Evolutionary conservation across 352 stramenopile species (phyloP), one percentile per base, ranked within the genome.

Genomic region (Achlya hypogyna): DNA sequence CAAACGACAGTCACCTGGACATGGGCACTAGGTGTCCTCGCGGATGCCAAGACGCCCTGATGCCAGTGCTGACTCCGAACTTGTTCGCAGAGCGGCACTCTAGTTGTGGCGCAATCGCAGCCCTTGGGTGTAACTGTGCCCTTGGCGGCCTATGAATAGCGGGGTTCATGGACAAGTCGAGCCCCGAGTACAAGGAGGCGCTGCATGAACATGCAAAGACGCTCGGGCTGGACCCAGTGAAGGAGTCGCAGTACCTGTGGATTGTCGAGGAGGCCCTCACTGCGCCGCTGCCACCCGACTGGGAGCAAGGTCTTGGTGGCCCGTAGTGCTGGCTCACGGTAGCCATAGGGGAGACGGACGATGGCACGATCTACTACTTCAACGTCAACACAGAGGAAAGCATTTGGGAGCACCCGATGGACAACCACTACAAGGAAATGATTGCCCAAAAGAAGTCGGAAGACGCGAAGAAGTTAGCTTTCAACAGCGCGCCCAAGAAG

Each of bases 321-420:
- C 27, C 3, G 18, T 28, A 23, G 20, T 25, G 4, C 20, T 35
- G 2, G 51, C 35, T 56, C n/a, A 53, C 29, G 42, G 23, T 32
- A 27, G 31, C 25, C 2, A 12, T 42, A 67, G 60, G 78, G 31
- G 76, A 84, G 70, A 86, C 77, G 20, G 79, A 87, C 53, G 77
- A 87, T 47, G 79, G 77, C 42, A 86, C 78, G 53, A 76, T 82
- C n/a, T 87, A 87, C 63, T 85, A 85, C 65, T 87, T 85, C 63
- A 82, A 87, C 58, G 64, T 74, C 16, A 75, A 62, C 35, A 83
- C 77, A 0, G 78, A 82, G 23, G 73, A 87, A 60, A 87, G 79
- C 47, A 81, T 85, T 28, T 87, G 79, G 79, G 79, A 87, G 29
- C 79, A 87, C 32, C 79, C 79, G 27, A 62, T 87, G 20, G 79